Conservation (phyloP, 805 yeast species). For the Candida ortonii region DNA sequence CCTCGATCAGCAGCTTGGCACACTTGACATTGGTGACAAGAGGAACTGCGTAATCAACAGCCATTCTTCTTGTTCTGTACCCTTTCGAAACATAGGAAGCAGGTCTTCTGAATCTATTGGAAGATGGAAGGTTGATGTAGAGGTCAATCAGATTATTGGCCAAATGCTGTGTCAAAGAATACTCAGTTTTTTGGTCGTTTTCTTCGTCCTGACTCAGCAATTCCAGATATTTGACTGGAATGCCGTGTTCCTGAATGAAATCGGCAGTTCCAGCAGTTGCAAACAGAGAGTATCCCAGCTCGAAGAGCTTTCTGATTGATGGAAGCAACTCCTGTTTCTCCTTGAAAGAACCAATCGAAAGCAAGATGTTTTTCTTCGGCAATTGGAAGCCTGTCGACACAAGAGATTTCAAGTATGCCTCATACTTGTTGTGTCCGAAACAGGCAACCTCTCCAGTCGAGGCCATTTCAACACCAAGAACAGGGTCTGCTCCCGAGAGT, state of each 20-base stretch:
- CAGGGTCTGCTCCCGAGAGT: conserved; percentile 96
- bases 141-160: conserved; percentile 95
- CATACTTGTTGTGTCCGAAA: conserved; percentile 93
- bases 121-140: conserved; percentile 94
- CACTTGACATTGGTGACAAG: conserved; percentile 95
- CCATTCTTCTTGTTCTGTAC: conserved; percentile 98
- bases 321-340: conserved; percentile 95
- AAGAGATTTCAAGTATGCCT: conserved; percentile 93
- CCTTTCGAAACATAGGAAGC: conserved; percentile 98
- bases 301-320: conserved; percentile 72
- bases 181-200: conserved; percentile 84
- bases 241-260: conserved; percentile 89
- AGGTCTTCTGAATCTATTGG: conserved; percentile 97
- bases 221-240: conserved; percentile 94
- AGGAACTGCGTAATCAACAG: conserved; percentile 97
- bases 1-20: conserved; percentile 94
- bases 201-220: conserved; percentile 66
- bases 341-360: conserved; percentile 94
- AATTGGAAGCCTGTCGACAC: conserved; percentile 92
- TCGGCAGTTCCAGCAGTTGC: conserved; percentile 99
- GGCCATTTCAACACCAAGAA: conserved; percentile 98
- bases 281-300: conserved; percentile 84
- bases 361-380: conserved; percentile 90
- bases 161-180: conserved; percentile 92
- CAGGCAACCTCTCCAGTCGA: conserved; percentile 99